Percentiles rank a stretch among this genome's conserved stretches.
Evolutionary conservation across 495 filamentous ascomycete genomes (phyloP).

Genomic region (Lophiotrema nucula): DNA sequence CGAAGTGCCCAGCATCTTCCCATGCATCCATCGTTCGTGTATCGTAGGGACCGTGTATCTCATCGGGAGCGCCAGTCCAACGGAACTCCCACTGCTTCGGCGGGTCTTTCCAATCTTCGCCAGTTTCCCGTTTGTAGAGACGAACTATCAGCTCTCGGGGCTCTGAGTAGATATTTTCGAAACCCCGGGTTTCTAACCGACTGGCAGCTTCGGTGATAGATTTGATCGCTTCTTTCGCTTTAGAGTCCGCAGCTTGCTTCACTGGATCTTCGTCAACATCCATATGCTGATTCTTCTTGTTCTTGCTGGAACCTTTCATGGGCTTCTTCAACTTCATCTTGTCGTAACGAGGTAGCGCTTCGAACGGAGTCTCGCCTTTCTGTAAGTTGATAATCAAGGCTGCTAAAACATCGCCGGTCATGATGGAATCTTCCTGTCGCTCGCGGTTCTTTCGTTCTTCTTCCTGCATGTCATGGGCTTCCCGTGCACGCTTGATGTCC

Average conservation of each 20-base stretch:
- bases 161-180: slow-evolving; percentile 83
- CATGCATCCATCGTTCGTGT: slow-evolving; percentile 79
- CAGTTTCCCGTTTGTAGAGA: slow-evolving; percentile 82
- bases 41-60: slow-evolving; percentile 78
- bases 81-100: slow-evolving; percentile 79
- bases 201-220: slow-evolving; percentile 86
- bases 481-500: slow-evolving; percentile 83
- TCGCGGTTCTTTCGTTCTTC: slow-evolving; percentile 67
- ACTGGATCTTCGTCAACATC: slow-evolving; percentile 58
- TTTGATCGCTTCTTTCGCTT: slow-evolving; percentile 70
- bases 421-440: slow-evolving; percentile 67
- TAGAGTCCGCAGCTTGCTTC: slow-evolving; percentile 64
- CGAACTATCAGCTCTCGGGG: slow-evolving; percentile 81
- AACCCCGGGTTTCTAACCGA: slow-evolving; percentile 73
- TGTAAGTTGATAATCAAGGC: slow-evolving; percentile 71
- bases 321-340: slow-evolving; percentile 63
- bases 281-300: slow-evolving; percentile 65
- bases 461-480: slow-evolving; percentile 84
- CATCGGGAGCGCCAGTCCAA: slow-evolving; percentile 88
- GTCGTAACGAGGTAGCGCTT: slow-evolving; percentile 80
- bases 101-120: slow-evolving; percentile 84
- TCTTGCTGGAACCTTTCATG: slow-evolving; percentile 57
- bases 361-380: slow-evolving; percentile 81
- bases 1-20: slow-evolving; percentile 90
- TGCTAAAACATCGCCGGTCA: slow-evolving; percentile 71